phyloP scores from a whole-genome alignment of 495 filamentous ascomycete species.

The Daldinia decipiens region DNA sequence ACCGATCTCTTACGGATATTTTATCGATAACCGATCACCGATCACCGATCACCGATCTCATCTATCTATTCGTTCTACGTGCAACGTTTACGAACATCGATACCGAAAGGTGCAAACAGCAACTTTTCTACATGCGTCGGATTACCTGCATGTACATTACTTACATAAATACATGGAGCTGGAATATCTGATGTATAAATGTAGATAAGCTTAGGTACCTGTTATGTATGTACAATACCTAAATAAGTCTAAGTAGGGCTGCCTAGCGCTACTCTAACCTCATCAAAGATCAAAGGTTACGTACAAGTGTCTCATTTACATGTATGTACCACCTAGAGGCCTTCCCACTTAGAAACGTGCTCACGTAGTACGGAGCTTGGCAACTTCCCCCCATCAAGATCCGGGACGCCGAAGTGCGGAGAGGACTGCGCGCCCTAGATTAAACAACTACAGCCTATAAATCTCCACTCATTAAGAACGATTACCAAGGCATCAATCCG shows the following conservation, averaged over 20 bases:
- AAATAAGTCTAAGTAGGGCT: neutral
- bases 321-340: constrained; percentile 3
- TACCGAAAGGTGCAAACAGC: neutral
- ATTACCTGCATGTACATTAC: no score
- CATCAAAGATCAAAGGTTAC: constrained; percentile 6
- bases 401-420: constrained; percentile 40
- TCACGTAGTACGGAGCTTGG: constrained; percentile 35
- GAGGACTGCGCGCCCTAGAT: constrained; percentile 27
- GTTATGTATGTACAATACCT: neutral
- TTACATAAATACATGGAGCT: neutral
- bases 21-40: no score
- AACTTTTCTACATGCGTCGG: neutral
- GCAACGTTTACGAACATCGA: neutral
- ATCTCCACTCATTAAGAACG: constrained; percentile 15
- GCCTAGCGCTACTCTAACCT: constrained; percentile 12
- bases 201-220: neutral
- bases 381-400: constrained; percentile 7
- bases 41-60: constrained; percentile 23
- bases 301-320: neutral
- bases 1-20: constrained; percentile 13
- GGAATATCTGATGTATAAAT: neutral
- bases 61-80: constrained; percentile 7
- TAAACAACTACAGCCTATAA: constrained; percentile 19
- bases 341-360: constrained; percentile 19
- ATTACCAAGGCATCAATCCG: neutral